Base-by-base conservation (phyloP, 2,329 filamentous ascomycete genomes). In the Achaetomium macrosporum region DNA sequence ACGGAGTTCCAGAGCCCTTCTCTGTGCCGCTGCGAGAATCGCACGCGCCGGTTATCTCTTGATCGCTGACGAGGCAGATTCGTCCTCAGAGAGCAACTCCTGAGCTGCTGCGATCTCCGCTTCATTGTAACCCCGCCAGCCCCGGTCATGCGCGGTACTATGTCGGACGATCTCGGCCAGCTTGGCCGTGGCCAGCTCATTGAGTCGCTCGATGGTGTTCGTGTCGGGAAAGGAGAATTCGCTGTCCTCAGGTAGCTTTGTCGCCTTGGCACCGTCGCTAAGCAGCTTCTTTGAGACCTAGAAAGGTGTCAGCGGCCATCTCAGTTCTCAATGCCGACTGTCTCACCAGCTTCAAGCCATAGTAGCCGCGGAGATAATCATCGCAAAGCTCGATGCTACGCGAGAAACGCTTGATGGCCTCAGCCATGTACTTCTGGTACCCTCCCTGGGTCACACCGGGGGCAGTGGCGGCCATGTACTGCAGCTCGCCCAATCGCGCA, bases 361-460 rank as follows among this genome's bases (percentile, higher is more conserved):
- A 97, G 68, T 90, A 95, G 1, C 91, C 93, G 56, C 93, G 83
- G 57, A 97, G 71, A 67, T 96, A 97, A 66, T 90, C 84, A 62
- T 96, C 88, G 65, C 93, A 97, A 48, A 99, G 79, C 72, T 99
- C 93, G 59, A 97, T 82, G 64, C 90, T 93, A 63, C 93, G 82
- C 66, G 87, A 88, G 70, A 95, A 97, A 59, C 91, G 83, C 66
- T 90, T 88, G 50, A 96, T 70, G 5, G 90, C 84, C 65, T 91
- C 87, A 41, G 79, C 75, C 50, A 93, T 73, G 62, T 81, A 74
- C 66, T 77, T 78, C 41, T 74, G 69, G 2, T 72, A 65, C 29
- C 72, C 68, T 5, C 65, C 68, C 8, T 73, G 71, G 13, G 60
- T 61, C 29, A 68, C 61, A 16, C 65, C 63, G 0, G 62, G 50